Evolutionary conservation across 2,329 filamentous ascomycete species (phyloP).

Genomic region (Aureobasidium sp.): DNA sequence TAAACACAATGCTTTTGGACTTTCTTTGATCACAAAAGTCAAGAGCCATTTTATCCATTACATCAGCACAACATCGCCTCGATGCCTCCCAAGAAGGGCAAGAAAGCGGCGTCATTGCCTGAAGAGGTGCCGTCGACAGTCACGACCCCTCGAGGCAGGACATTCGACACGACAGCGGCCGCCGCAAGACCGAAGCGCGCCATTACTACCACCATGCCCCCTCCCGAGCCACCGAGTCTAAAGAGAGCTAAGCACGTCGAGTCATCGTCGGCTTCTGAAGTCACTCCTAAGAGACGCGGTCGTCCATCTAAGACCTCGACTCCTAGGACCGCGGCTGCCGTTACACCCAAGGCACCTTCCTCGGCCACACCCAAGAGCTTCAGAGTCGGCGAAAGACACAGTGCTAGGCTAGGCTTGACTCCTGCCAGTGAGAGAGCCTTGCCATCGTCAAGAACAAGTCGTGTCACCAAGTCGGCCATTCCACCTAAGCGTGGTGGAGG

Average conservation of each 20-base stretch:
- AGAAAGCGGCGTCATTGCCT: background rate
- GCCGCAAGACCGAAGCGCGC: slow-evolving; percentile 15
- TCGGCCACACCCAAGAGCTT: background rate
- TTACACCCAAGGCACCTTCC: background rate
- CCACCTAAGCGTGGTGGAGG: slow-evolving; percentile 18
- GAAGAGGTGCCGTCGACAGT: slow-evolving; percentile 17
- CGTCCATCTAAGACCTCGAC: slow-evolving; percentile 19
- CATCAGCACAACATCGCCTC: background rate
- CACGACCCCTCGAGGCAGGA: slow-evolving; percentile 23
- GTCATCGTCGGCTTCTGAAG: background rate
- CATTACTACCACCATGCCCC: slow-evolving; percentile 2
- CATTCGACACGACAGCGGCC: slow-evolving; percentile 24
- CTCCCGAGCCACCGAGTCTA: background rate
- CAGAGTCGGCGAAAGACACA: slow-evolving; percentile 11
- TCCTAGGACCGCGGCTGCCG: background rate
- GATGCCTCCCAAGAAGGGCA: slow-evolving; percentile 16
- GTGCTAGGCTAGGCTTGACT: slow-evolving; percentile 14
- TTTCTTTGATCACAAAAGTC: background rate
- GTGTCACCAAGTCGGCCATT: background rate
- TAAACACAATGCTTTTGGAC: background rate
- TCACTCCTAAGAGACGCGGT: slow-evolving; percentile 26
- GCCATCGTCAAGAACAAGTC: background rate
- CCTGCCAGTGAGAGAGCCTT: background rate
- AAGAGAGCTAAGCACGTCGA: slow-evolving; percentile 13
- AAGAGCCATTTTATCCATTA: background rate